Evolutionary conservation across 208 protist genomes (phyloP).

Genomic region (Leishmania martiniquensis): DNA sequence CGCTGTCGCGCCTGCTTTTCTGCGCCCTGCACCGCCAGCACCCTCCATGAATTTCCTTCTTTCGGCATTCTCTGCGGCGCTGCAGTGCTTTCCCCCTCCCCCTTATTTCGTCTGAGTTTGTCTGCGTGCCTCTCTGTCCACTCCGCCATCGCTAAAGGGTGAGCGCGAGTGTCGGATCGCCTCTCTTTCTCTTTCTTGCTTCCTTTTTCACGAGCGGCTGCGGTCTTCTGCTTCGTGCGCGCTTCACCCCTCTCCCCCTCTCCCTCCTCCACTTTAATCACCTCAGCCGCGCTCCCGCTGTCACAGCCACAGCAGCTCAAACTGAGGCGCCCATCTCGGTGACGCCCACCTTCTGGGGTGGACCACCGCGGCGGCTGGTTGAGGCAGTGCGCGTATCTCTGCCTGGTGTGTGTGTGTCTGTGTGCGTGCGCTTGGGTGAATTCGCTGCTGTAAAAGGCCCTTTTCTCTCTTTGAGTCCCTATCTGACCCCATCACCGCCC

Average conservation of each 20-base stretch:
- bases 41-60: no score
- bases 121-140: not conserved
- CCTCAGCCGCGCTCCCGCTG: not conserved
- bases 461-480: no score
- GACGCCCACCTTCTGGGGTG: not conserved
- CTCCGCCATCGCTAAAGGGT: fast-evolving
- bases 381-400: not conserved
- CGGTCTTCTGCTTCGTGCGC: not conserved
- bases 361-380: not conserved
- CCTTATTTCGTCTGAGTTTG: not conserved
- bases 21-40: not conserved
- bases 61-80: no score
- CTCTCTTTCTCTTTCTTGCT: not conserved
- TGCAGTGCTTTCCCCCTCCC: no score
- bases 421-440: not conserved
- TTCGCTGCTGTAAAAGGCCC: no score
- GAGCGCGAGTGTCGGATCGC: no score
- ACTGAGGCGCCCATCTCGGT: not conserved
- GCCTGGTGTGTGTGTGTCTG: constrained; percentile 4
- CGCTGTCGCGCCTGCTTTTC: not conserved
- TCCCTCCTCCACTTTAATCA: not conserved
- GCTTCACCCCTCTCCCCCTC: not conserved
- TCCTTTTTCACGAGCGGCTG: not conserved
- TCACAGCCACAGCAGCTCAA: not conserved
- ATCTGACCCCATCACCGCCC: no score